Conservation (phyloP, 345 rosid genomes). For the Boechera stricta region DNA sequence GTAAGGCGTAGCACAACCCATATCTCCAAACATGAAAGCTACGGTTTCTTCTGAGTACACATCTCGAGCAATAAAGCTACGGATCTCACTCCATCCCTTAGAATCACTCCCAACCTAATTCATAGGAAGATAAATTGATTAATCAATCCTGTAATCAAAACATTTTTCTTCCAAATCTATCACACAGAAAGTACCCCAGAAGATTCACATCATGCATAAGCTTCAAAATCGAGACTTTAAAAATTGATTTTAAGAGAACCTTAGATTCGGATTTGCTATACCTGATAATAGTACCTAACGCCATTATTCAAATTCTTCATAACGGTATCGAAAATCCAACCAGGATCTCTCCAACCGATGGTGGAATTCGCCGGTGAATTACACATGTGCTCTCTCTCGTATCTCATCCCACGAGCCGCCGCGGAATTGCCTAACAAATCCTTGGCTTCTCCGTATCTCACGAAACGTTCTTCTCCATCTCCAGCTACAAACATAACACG, state of each 20-base stretch:
- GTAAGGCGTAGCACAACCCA: conserved; percentile 88
- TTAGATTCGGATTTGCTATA: conserved; percentile 20
- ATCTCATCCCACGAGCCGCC: conserved; percentile 68
- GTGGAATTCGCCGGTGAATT: conserved; percentile 78
- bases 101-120: conserved; percentile 82
- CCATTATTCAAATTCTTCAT: conserved; percentile 70
- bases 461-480: conserved; percentile 66
- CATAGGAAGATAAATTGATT: neutral
- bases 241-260: neutral
- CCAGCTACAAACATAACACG: conserved; percentile 78
- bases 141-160: conserved; percentile 10
- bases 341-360: conserved; percentile 93
- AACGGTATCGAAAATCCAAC: conserved; percentile 74
- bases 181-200: neutral
- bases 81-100: conserved; percentile 77
- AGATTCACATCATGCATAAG: neutral
- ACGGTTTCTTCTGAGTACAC: conserved; percentile 59
- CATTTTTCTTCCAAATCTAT: neutral
- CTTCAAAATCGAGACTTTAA: neutral
- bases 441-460: conserved; percentile 69
- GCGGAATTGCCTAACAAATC: conserved; percentile 49
- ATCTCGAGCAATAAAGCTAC: conserved; percentile 69
- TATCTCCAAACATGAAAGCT: conserved; percentile 89
- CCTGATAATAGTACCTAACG: conserved; percentile 77
- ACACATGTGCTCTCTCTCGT: conserved; percentile 85